Conservation (phyloP, 2,329 filamentous ascomycete species). For the Thermomyces lanuginosus region DNA sequence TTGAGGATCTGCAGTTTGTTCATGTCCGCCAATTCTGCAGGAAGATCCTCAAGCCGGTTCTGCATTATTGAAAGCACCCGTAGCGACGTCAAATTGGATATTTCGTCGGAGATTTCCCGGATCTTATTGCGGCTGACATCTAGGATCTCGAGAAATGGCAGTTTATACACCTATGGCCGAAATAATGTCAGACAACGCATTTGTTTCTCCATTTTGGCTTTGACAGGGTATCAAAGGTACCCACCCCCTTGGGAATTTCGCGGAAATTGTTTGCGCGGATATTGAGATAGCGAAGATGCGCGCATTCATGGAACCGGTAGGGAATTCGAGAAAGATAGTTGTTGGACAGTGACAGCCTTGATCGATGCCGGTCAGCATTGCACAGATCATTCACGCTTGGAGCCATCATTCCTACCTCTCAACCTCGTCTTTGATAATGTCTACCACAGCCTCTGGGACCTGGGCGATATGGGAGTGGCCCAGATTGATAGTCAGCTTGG, state of each 20-base stretch:
- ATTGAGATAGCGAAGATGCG: slow-evolving; percentile 34
- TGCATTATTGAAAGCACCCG: slow-evolving; percentile 79
- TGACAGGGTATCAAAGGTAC: slow-evolving; percentile 15
- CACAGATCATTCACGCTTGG: neutral
- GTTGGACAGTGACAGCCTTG: slow-evolving; percentile 36
- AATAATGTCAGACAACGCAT: slow-evolving; percentile 17
- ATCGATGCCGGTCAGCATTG: slow-evolving; percentile 5
- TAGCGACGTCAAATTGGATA: slow-evolving; percentile 64
- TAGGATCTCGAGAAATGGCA: slow-evolving; percentile 77
- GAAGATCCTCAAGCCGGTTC: slow-evolving; percentile 73
- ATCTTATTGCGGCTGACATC: slow-evolving; percentile 85
- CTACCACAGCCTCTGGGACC: slow-evolving; percentile 34
- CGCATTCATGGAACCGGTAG: slow-evolving; percentile 32
- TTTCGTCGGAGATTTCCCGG: slow-evolving; percentile 57
- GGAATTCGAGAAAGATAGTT: slow-evolving; percentile 36
- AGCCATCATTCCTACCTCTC: slow-evolving; percentile 26
- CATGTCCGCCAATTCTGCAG: slow-evolving; percentile 76
- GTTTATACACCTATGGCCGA: slow-evolving; percentile 76
- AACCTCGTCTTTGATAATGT: slow-evolving; percentile 37
- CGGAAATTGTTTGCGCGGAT: slow-evolving; percentile 35
- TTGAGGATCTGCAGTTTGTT: slow-evolving; percentile 76
- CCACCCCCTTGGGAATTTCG: slow-evolving; percentile 48
- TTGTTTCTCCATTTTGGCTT: too few relatives aligned
- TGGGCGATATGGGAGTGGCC: slow-evolving; percentile 33
- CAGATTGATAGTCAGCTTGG: slow-evolving; percentile 35